Conservation (phyloP, 345 rosid genomes). For the Citrus mangshanensis region DNA sequence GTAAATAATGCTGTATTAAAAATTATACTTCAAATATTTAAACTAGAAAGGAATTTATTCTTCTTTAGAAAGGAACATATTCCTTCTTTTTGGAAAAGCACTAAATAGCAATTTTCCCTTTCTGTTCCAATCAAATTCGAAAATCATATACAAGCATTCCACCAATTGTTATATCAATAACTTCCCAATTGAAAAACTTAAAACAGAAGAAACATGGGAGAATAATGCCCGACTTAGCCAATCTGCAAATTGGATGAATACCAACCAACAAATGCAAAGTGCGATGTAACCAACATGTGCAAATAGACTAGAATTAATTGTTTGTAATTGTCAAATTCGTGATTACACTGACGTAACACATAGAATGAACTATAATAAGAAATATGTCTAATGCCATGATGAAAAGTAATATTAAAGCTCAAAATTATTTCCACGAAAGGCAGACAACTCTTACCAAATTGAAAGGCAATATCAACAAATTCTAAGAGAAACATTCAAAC, state of each 20-base stretch:
- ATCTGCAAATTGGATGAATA: not conserved
- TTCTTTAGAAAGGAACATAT: not conserved
- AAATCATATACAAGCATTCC: not conserved
- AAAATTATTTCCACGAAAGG: too few relatives aligned
- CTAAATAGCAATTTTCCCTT: not conserved
- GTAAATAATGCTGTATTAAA: too few relatives aligned
- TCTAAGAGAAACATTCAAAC: conserved; percentile 2
- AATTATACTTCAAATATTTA: too few relatives aligned
- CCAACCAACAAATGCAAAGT: not conserved
- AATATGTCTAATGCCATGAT: not conserved
- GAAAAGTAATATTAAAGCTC: not conserved
- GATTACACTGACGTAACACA: not conserved
- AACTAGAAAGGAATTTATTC: not conserved
- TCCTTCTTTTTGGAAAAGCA: too few relatives aligned
- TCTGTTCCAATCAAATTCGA: not conserved
- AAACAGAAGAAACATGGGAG: not conserved
- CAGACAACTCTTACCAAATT: not conserved
- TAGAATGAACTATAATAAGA: not conserved
- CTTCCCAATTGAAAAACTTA: not conserved
- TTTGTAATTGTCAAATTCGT: not conserved
- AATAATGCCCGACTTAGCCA: not conserved
- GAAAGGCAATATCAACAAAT: not conserved
- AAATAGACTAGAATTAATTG: not conserved
- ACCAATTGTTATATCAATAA: not conserved
- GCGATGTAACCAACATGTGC: not conserved